Evolutionary conservation across 495 filamentous ascomycete species (phyloP), one percentile per base, ranked within the genome.

Genomic region (Cercophora newfieldiana): DNA sequence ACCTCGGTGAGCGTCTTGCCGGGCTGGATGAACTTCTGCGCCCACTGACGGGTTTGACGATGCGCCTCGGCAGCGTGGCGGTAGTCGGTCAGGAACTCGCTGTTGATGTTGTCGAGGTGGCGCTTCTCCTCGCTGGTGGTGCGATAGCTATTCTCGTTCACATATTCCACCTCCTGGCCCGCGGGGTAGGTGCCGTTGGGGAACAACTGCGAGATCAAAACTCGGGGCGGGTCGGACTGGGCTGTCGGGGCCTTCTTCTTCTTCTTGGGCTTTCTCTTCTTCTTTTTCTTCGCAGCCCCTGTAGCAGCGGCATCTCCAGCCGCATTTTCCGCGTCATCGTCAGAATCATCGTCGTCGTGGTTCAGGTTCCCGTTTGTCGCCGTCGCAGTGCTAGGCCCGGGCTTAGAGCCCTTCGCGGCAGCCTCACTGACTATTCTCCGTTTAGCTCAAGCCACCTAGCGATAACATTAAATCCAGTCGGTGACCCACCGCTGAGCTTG

Each of bases 91-190:
- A 96, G 77, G 79, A 94, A 96, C 61, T 94, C 91, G 72, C 86
- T 90, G 78, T 94, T 88, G 79, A 93, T 85, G 71, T 89, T 89
- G 73, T 93, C 90, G 31, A 95, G 80, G 70, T 95, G 91, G 61
- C 92, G 87, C 79, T 94, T 91, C 81, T 97, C 93, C 78, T 95
- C 92, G 74, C 83, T 87, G 28, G 93, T 96, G 26, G 89, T 95
- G 60, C 93, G 91, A 73, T 89, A 90, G 51, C 84, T 75, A 74
- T 95, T 96, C 65, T 94, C 91, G 71, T 92, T 83, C 66, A 81
- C 76, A 62, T 89, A 89, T 67, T 94, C 91, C 71, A 88, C 87
- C 75, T 94, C 91, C 77, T 96, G 86, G 64, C 93, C 93, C 72
- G 88, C 84, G 64, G 91, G 91, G 75, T 91, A 97, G 69, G 80